Conservation (phyloP, 2,329 filamentous ascomycete species). For the Penicillium brevicompactum region DNA sequence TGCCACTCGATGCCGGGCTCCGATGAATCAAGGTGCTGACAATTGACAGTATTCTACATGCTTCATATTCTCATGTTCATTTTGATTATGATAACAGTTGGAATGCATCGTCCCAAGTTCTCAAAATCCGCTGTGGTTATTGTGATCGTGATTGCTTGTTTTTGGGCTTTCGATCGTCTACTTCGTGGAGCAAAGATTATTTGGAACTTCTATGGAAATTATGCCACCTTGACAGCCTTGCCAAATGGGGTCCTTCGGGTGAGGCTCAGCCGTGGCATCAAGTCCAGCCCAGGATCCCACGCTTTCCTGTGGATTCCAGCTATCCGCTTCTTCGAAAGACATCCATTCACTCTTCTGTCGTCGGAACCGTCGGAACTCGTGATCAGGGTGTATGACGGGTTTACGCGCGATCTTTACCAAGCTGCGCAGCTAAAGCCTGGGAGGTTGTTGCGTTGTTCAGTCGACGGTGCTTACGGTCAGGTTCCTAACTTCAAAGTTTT, state of each 20-base stretch:
- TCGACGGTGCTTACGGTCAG: constrained; percentile 6
- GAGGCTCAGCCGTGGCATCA: constrained; percentile 1
- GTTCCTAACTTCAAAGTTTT: constrained; percentile 6
- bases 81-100: constrained; percentile 12
- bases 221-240: constrained; percentile 4
- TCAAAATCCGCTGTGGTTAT: constrained; percentile 8
- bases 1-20: not conserved
- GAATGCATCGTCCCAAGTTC: constrained; percentile 13
- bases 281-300: not conserved
- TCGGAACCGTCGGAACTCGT: constrained; percentile 5
- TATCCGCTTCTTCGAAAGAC: constrained; percentile 7
- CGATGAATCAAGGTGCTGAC: not conserved
- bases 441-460: constrained; percentile 3
- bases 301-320: constrained; percentile 6
- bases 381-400: constrained; percentile 7
- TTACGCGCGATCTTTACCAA: constrained; percentile 2
- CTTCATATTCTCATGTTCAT: constrained; percentile 12
- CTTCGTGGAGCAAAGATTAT: constrained; percentile 9
- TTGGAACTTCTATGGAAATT: constrained; percentile 14
- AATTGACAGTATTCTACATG: constrained; percentile 12
- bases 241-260: constrained; percentile 3
- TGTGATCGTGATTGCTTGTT: constrained; percentile 11
- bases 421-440: not conserved
- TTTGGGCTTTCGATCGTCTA: constrained; percentile 11
- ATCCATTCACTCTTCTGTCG: constrained; percentile 5